Percentiles rank a stretch among this genome's conserved stretches.
Evolutionary conservation across 352 stramenopile genomes (phyloP).

Genomic region (Elongisporangium undulatum): DNA sequence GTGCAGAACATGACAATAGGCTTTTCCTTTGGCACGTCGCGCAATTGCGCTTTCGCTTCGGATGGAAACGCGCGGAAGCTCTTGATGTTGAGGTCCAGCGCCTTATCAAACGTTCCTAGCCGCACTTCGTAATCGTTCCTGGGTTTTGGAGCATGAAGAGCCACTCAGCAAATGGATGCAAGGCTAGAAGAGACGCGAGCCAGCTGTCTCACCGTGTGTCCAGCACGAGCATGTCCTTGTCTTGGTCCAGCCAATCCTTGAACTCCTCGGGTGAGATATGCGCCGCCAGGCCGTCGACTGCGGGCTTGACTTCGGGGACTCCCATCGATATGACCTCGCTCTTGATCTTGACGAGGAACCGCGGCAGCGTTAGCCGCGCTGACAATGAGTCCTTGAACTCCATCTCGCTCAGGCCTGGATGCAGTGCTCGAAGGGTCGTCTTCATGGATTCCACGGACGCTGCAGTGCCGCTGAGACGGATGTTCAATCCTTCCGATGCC

Average conservation of each 20-base stretch:
- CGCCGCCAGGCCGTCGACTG: slow-evolving; percentile 36
- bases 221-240: slow-evolving; percentile 64
- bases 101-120: slow-evolving; percentile 69
- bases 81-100: slow-evolving; percentile 63
- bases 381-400: slow-evolving; percentile 69
- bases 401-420: slow-evolving; percentile 33
- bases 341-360: slow-evolving; percentile 74
- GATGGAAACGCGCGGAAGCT: slow-evolving; percentile 60
- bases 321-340: slow-evolving; percentile 79
- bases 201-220: slow-evolving; percentile 42
- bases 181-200: background rate
- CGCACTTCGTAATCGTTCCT: slow-evolving; percentile 80
- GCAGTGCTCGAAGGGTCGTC: slow-evolving; percentile 25
- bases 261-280: slow-evolving; percentile 65
- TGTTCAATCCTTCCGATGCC: slow-evolving; percentile 60
- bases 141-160: slow-evolving; percentile 2
- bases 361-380: slow-evolving; percentile 45
- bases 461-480: slow-evolving; percentile 50
- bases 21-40: slow-evolving; percentile 58
- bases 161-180: background rate
- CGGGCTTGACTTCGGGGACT: slow-evolving; percentile 32
- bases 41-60: slow-evolving; percentile 28
- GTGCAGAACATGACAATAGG: slow-evolving; percentile 83
- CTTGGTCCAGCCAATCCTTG: slow-evolving; percentile 57
- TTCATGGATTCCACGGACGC: slow-evolving; percentile 44